These are phyloP conservation scores for Casuarina glauca DNA, from an alignment of 306 rosid genomes.

Conservation along the genomic window DNA sequence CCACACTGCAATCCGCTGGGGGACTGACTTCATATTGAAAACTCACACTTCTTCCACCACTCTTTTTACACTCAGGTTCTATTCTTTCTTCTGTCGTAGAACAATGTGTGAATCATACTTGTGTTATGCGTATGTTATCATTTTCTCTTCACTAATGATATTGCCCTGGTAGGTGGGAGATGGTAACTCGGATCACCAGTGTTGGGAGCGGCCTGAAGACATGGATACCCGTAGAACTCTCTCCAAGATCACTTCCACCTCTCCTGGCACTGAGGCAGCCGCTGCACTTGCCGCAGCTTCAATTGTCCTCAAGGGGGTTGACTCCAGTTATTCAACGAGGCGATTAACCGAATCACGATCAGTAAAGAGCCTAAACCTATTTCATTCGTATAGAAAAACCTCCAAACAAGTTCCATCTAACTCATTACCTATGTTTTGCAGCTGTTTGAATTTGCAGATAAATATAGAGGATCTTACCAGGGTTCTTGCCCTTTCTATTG, in stretches of 20 bases:
- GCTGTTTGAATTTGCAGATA: conserved; percentile 87
- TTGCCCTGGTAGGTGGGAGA: conserved; percentile 64
- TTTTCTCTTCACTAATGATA: too few relatives aligned
- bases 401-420: background rate
- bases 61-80: conserved; percentile 61
- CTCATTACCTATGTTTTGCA: conserved; percentile 21
- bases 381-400: conserved; percentile 5
- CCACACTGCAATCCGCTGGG: conserved; percentile 73
- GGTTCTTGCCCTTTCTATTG: conserved; percentile 89
- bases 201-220: conserved; percentile 96
- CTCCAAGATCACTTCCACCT: conserved; percentile 58
- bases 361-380: conserved; percentile 34
- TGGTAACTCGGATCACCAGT: conserved; percentile 73
- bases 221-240: conserved; percentile 79
- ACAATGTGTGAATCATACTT: too few relatives aligned
- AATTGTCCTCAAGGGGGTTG: conserved; percentile 47
- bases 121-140: too few relatives aligned
- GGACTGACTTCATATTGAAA: conserved; percentile 54
- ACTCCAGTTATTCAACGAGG: conserved; percentile 53
- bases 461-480: conserved; percentile 66
- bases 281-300: conserved; percentile 91
- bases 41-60: conserved; percentile 73
- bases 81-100: background rate
- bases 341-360: conserved; percentile 55
- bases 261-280: conserved; percentile 83